Evolutionary conservation across 768 basidiomycete genomes (phyloP).

Genomic region (Mycena epipterygia): DNA sequence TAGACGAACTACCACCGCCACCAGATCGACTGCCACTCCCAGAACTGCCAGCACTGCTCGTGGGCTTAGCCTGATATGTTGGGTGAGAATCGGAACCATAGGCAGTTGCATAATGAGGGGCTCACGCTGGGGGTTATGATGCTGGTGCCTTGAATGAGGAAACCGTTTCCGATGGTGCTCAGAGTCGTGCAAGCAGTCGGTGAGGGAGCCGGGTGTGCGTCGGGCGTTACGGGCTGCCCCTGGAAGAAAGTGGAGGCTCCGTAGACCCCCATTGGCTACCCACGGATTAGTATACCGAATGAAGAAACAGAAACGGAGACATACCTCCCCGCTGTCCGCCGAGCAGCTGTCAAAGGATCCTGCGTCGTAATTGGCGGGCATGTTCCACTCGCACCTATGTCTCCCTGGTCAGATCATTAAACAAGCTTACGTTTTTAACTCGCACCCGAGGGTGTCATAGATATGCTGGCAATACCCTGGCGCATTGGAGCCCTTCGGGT

Average conservation of each 20-base stretch:
- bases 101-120: background rate
- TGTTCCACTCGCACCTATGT: slow-evolving; percentile 74
- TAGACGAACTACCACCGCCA: background rate
- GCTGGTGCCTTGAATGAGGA: slow-evolving; percentile 48
- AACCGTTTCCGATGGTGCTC: slow-evolving; percentile 65
- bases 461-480: slow-evolving; percentile 73
- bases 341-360: slow-evolving; percentile 68
- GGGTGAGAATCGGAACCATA: background rate
- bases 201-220: slow-evolving; percentile 67
- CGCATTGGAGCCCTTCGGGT: slow-evolving; percentile 60
- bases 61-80: background rate
- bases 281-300: background rate
- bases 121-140: slow-evolving; percentile 12
- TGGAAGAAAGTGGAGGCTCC: slow-evolving; percentile 77
- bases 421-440: too few relatives aligned
- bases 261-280: slow-evolving; percentile 77
- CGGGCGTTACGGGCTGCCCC: slow-evolving; percentile 68
- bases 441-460: slow-evolving; percentile 69
- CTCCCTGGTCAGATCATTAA: too few relatives aligned
- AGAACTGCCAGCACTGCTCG: background rate
- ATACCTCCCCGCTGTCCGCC: slow-evolving; percentile 65
- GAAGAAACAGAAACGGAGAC: slow-evolving; percentile 19
- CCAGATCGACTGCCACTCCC: background rate
- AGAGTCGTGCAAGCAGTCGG: slow-evolving; percentile 71
- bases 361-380: slow-evolving; percentile 63